Percentiles rank a stretch among this genome's conserved stretches.
phyloP scores from a whole-genome alignment of 148 eudicot species.

The Amaranthus palmeri region DNA sequence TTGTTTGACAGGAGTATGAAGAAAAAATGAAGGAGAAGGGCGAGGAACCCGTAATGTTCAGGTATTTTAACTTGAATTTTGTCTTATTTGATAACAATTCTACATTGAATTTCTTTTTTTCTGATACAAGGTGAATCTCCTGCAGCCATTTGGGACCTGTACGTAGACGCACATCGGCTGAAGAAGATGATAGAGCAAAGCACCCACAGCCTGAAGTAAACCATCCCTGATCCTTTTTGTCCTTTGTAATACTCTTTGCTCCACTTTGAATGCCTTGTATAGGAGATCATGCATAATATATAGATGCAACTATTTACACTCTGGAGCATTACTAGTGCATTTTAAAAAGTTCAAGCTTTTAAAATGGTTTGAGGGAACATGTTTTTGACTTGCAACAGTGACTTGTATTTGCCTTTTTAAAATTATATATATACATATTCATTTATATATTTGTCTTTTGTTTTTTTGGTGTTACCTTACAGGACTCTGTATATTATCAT shows the following conservation, averaged over 20 bases:
- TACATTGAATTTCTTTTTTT: neutral
- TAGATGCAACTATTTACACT: neutral
- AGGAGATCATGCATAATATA: conserved; percentile 9
- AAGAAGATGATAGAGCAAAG: conserved; percentile 82
- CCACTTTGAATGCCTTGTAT: conserved; percentile 16
- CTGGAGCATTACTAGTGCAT: neutral
- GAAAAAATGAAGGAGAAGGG: conserved; percentile 88
- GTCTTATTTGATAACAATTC: neutral
- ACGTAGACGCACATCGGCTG: conserved; percentile 59
- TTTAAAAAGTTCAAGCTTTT: neutral
- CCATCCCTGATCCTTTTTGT: conserved; percentile 7
- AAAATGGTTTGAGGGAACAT: neutral
- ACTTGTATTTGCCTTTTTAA: neutral
- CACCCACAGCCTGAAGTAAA: conserved; percentile 85
- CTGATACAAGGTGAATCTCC: conserved; percentile 21
- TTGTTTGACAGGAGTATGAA: conserved; percentile 76
- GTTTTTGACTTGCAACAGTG: neutral
- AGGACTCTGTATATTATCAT: conserved; percentile 98
- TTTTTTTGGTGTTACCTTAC: conserved; percentile 14
- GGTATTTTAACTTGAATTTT: conserved; percentile 34
- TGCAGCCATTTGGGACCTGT: conserved; percentile 94
- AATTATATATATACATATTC: neutral
- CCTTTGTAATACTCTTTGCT: conserved; percentile 17
- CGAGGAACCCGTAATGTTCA: conserved; percentile 95
- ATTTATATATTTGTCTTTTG: conserved; percentile 1